phyloP scores from a whole-genome alignment of 495 filamentous ascomycete genomes.

The Pyronema omphalodes region DNA sequence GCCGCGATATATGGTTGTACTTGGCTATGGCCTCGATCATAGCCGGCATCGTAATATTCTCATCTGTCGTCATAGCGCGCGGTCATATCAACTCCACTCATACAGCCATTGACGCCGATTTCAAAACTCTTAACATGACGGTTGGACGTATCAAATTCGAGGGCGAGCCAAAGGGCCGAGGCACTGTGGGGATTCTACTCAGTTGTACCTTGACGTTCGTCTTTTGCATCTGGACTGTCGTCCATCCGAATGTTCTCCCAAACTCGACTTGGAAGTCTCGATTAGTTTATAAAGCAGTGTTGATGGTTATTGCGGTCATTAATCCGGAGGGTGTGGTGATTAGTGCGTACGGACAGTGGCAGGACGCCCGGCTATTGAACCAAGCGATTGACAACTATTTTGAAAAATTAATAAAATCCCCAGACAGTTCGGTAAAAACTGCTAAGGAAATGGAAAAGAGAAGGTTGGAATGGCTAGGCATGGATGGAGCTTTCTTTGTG shows the following conservation, averaged over 20 bases:
- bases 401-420: too few species aligned
- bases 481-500: conserved; percentile 9
- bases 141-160: not conserved
- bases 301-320: conserved; percentile 4
- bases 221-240: conserved; percentile 13
- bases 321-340: conserved; percentile 8
- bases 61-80: too few species aligned
- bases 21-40: too few species aligned
- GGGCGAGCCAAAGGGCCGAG: conserved; percentile 8
- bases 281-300: not conserved
- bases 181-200: conserved; percentile 8
- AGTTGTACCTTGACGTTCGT: conserved; percentile 8
- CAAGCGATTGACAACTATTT: not conserved
- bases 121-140: not conserved
- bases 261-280: not conserved
- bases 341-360: conserved; percentile 4
- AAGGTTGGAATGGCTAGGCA: not conserved
- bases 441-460: not conserved
- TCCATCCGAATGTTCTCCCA: conserved; percentile 11
- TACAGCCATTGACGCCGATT: not conserved
- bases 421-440: not conserved
- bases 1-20: too few species aligned
- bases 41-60: too few species aligned
- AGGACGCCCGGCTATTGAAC: not conserved
- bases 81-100: too few species aligned